phyloP scores from a whole-genome alignment of 202 grass and related monocot species.

The Panicum virgatum region DNA sequence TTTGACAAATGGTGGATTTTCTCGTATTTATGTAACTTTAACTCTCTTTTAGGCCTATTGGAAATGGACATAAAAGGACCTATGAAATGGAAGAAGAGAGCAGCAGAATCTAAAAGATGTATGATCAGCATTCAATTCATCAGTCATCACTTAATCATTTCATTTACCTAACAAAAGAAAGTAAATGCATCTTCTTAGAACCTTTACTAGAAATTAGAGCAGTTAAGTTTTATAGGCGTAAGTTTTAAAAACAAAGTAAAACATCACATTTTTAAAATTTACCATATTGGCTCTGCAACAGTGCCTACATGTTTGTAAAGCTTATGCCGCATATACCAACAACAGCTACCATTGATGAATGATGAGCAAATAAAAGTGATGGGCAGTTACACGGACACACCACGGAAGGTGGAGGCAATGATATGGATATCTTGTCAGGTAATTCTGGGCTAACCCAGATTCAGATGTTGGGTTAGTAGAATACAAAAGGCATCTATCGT shows the following conservation, averaged over 20 bases:
- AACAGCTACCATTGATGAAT: not conserved
- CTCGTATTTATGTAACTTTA: not conserved
- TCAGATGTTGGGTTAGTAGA: constrained; percentile 32
- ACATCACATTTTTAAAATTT: not conserved
- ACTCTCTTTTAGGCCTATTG: not conserved
- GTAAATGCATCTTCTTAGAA: not conserved
- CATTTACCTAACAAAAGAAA: not conserved
- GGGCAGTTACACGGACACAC: not conserved
- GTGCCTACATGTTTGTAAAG: not conserved
- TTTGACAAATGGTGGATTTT: not conserved
- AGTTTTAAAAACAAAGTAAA: not conserved
- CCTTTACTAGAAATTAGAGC: not conserved
- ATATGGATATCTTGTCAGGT: constrained; percentile 20
- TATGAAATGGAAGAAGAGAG: not conserved
- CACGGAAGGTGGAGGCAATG: constrained; percentile 39
- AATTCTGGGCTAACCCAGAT: constrained; percentile 8
- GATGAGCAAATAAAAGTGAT: not conserved
- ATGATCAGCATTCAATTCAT: not conserved
- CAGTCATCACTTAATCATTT: not conserved
- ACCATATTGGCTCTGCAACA: not conserved
- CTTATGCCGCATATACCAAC: not conserved
- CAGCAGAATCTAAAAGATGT: not conserved
- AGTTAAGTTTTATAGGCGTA: not conserved
- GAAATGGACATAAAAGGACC: not conserved
- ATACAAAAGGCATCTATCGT: not conserved